Evolutionary conservation across 2,329 filamentous ascomycete species (phyloP).

Genomic region (Sclerotinia sclerotiorum): DNA sequence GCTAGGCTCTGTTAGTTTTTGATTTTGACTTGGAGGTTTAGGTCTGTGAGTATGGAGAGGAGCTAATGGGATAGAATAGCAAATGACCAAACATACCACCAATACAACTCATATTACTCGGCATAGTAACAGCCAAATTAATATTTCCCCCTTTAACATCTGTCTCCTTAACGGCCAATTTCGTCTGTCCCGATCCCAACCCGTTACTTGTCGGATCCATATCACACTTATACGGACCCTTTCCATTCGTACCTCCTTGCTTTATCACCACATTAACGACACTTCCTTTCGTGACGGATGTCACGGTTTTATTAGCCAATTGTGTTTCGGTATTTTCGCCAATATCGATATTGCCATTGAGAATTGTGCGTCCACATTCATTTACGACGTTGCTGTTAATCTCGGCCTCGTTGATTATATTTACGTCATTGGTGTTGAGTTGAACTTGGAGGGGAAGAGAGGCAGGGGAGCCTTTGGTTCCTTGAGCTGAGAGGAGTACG

Average conservation of each 20-base stretch:
- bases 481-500: constrained; percentile 14
- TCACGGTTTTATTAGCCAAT: constrained; percentile 48
- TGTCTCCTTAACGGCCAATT: constrained; percentile 4
- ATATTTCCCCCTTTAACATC: neutral
- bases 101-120: constrained; percentile 7
- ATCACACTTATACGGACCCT: constrained; percentile 57
- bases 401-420: constrained; percentile 60
- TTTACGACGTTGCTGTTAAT: constrained; percentile 54
- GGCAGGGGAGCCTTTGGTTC: constrained; percentile 10
- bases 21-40: too few species aligned
- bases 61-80: neutral
- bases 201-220: constrained; percentile 47
- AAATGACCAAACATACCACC: neutral
- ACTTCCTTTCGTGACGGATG: constrained; percentile 50
- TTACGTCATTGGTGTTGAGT: constrained; percentile 62
- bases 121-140: constrained; percentile 8
- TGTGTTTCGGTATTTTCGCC: constrained; percentile 56
- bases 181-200: neutral
- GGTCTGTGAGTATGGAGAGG: neutral
- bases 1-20: constrained; percentile 9
- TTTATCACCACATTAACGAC: constrained; percentile 52
- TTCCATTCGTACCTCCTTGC: constrained; percentile 55
- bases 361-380: constrained; percentile 62
- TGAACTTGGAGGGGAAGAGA: constrained; percentile 46
- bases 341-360: constrained; percentile 61